Conservation (phyloP, 805 yeast genomes). For the Kodamaea laetipori region DNA sequence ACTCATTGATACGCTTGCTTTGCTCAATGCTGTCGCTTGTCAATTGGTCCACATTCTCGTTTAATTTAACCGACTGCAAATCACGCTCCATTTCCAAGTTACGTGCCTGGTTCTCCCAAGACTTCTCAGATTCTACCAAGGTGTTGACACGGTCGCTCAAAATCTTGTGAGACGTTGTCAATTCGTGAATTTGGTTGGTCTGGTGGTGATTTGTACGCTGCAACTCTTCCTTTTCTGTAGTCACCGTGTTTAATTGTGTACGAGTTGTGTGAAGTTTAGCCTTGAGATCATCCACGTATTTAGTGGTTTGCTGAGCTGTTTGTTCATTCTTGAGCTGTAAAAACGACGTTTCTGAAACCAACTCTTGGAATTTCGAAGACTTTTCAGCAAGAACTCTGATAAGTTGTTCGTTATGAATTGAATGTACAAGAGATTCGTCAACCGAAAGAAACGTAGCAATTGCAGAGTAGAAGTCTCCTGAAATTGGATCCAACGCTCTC, state of each 20-base stretch:
- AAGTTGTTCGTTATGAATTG: conserved; percentile 16
- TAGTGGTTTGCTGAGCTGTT: conserved; percentile 22
- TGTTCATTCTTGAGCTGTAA: conserved; percentile 40
- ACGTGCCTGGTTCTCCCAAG: not conserved
- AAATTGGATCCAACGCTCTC: conserved; percentile 15
- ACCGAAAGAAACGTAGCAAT: conserved; percentile 32
- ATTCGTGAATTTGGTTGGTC: conserved; percentile 12
- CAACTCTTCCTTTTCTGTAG: conserved; percentile 4
- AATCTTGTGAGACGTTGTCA: conserved; percentile 14
- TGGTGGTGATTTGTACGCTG: conserved; percentile 12
- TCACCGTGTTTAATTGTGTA: conserved; percentile 1
- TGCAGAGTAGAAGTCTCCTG: conserved; percentile 18
- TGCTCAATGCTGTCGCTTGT: conserved; percentile 39
- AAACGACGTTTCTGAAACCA: conserved; percentile 34
- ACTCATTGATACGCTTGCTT: conserved; percentile 35
- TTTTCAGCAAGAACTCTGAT: conserved; percentile 26
- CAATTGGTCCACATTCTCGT: conserved; percentile 30
- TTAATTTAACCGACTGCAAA: conserved; percentile 29
- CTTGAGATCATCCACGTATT: conserved; percentile 28
- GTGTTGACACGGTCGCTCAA: conserved; percentile 10
- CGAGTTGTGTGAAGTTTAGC: conserved; percentile 15
- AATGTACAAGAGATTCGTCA: conserved; percentile 20
- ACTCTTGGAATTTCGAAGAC: conserved; percentile 30
- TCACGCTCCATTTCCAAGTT: conserved; percentile 19
- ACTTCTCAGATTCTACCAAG: conserved; percentile 11